Percentiles rank a stretch among this genome's conserved stretches.
phyloP scores from a whole-genome alignment of 768 basidiomycete genomes.

The Fibroporia radiculosa region DNA sequence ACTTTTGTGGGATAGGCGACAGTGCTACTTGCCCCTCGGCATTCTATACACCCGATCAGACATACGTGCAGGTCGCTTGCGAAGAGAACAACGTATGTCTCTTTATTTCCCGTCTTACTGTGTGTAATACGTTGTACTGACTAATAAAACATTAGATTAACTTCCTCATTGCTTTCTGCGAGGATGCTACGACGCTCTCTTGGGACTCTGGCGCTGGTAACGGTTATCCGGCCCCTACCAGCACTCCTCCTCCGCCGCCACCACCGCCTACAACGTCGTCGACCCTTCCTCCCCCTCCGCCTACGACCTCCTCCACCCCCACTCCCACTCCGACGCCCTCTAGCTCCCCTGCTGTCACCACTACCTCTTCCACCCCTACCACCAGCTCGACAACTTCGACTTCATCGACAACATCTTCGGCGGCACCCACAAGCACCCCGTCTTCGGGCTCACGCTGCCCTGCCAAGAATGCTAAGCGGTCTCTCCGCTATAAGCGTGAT shows the following conservation, averaged over 20 bases:
- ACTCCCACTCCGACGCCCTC: neutral
- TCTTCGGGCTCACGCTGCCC: neutral
- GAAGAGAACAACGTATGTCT: constrained; percentile 33
- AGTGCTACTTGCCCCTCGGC: constrained; percentile 30
- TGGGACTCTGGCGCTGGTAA: no score
- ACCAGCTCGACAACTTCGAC: neutral
- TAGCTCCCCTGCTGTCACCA: no score
- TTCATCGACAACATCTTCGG: neutral
- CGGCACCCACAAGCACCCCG: neutral
- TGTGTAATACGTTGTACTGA: neutral
- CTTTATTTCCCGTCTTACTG: neutral
- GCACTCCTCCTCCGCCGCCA: constrained; percentile 3
- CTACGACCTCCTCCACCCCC: neutral
- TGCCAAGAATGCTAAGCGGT: neutral
- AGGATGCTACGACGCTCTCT: constrained; percentile 21
- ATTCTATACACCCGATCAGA: constrained; percentile 38
- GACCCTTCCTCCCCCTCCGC: neutral
- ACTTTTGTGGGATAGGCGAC: constrained; percentile 22
- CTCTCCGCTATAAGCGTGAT: neutral
- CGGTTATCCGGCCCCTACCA: constrained; percentile 1
- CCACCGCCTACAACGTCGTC: neutral
- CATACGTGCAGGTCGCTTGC: constrained; percentile 40
- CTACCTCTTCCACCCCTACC: neutral
- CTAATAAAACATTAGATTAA: constrained; percentile 27
- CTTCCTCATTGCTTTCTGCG: constrained; percentile 43